phyloP scores from a whole-genome alignment of 1,139 yeast species.

The Blastobotrys persicus region DNA sequence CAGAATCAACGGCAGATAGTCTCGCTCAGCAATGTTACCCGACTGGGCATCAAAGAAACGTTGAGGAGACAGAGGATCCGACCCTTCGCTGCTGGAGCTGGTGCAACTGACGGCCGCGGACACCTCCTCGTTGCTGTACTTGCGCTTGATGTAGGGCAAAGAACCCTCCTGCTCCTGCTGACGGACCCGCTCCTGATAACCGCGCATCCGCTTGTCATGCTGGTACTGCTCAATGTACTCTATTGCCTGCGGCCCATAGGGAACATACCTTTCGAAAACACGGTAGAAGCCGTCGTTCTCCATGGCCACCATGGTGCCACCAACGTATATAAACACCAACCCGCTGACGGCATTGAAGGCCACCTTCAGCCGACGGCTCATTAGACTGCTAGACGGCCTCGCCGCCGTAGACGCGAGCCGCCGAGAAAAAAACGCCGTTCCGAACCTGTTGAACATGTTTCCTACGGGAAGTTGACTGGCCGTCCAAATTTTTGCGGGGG shows the following conservation, averaged over 20 bases:
- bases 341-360: slow-evolving; percentile 9
- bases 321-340: slow-evolving; percentile 6
- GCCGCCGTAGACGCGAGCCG: neutral
- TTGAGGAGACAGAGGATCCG: slow-evolving; percentile 30
- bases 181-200: slow-evolving; percentile 19
- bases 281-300: slow-evolving; percentile 17
- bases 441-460: neutral
- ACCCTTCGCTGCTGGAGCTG: slow-evolving; percentile 13
- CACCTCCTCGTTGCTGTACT: slow-evolving; percentile 14
- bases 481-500: neutral
- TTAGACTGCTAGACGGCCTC: neutral
- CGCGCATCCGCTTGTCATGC: slow-evolving; percentile 21
- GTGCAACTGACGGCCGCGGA: slow-evolving; percentile 13
- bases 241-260: slow-evolving; percentile 26
- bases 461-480: neutral
- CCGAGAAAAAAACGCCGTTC: neutral
- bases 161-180: slow-evolving; percentile 15
- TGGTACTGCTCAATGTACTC: slow-evolving; percentile 32
- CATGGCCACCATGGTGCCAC: slow-evolving; percentile 11
- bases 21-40: slow-evolving; percentile 29
- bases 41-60: slow-evolving; percentile 32
- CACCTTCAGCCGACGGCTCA: neutral
- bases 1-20: slow-evolving; percentile 31
- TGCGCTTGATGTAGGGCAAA: slow-evolving; percentile 24
- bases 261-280: slow-evolving; percentile 28